Base-by-base conservation (phyloP, 352 stramenopile species). In the Aphanomyces cochlioides region DNA sequence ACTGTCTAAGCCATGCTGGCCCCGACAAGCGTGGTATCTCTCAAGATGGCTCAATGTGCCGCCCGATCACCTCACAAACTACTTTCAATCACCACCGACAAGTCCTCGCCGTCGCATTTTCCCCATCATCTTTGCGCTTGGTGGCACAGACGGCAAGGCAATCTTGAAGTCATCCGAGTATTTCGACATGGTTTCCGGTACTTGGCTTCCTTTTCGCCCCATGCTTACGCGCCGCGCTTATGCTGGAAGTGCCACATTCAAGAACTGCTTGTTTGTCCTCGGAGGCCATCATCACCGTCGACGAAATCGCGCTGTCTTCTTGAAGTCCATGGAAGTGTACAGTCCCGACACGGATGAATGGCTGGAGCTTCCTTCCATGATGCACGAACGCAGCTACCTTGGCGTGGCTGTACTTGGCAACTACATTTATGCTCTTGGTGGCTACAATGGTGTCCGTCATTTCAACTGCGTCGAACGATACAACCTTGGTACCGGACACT, bases 391-490 rank as follows among this genome's bases (percentile, higher is more conserved):
- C 6, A 92, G 84, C 66, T 92, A 92, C 66, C 64, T 92, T 3
- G 84, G 84, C 13, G 78, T 80, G 3, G 72, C 72, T 10, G 73
- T 80, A 7, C 71, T 88, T 5, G 75, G 77, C 28, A 72, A 78
- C 3, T 85, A 78, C 53, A 78, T 92, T 45, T 92, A 90, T 60
- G 81, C 75, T 0, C 77, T 92, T 2, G 84, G 84, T 2, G 84
- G 84, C 0, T 92, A 90, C 65, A 90, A 92, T 59, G 84, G 84
- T 0, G 78, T 82, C n/a, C 74, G 75, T 1, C 83, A 92, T 54
- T 65, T 90, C 4, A 75, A 73, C 0, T 80, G 77, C 0, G 83
- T 90, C 19, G 84, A 92, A 64, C 72, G 81, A 3, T 90, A 86
- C 38, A 68, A 87, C 59, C 21, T 87, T 3, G 34, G 76, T 43